Evolutionary conservation across 306 rosid genomes (phyloP).

Genomic region (Rosa lucieae): DNA sequence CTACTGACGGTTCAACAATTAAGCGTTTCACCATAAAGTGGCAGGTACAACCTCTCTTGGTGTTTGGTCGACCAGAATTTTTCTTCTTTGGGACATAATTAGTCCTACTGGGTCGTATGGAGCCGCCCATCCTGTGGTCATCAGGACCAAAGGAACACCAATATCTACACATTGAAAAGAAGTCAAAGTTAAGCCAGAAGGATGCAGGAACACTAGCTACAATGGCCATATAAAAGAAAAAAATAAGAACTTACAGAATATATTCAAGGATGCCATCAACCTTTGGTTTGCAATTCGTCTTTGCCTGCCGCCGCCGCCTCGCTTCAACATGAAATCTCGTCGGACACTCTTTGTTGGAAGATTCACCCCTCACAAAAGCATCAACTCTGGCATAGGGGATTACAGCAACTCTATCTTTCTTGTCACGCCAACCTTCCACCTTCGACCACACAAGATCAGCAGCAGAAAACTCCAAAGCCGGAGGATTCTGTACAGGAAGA

Average conservation of each 20-base stretch:
- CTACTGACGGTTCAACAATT: conserved; percentile 84
- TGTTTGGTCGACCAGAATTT: conserved; percentile 85
- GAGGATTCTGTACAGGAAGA: conserved; percentile 93
- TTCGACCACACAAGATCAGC: conserved; percentile 77
- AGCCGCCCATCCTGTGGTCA: conserved; percentile 82
- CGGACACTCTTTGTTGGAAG: conserved; percentile 72
- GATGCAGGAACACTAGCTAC: conserved; percentile 5
- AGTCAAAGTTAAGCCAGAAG: conserved; percentile 13
- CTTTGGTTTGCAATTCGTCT: conserved; percentile 64
- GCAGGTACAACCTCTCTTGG: conserved; percentile 91
- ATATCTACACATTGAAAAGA: conserved; percentile 49
- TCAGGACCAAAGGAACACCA: conserved; percentile 99
- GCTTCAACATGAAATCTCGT: conserved; percentile 91
- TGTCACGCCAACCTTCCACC: conserved; percentile 93
- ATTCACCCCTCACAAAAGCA: conserved; percentile 90
- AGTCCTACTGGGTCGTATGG: conserved; percentile 76
- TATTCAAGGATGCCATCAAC: conserved; percentile 93
- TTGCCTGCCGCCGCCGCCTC: conserved; percentile 56
- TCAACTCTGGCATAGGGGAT: conserved; percentile 87
- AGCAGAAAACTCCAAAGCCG: conserved; percentile 69
- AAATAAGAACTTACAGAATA: conserved; percentile 62
- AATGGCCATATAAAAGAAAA: background rate
- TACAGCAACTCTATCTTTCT: conserved; percentile 77
- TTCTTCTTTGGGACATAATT: conserved; percentile 79
- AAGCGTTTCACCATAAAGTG: conserved; percentile 91